phyloP scores from a whole-genome alignment of 106 monocot species.

The Allium cepa region DNA sequence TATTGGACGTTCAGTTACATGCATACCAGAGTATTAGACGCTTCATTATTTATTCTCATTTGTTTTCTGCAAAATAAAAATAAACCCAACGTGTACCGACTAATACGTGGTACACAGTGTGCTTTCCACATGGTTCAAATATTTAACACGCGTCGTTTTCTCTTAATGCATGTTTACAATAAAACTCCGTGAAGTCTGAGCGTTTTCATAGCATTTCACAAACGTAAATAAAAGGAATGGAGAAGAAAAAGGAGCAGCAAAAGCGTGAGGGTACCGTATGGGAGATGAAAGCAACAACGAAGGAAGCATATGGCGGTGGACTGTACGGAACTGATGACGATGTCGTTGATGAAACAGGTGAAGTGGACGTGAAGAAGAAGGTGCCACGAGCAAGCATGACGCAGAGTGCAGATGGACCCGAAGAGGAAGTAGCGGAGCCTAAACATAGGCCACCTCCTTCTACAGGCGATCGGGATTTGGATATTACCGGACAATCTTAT shows the following conservation, averaged over 20 bases:
- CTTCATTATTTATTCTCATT: no score
- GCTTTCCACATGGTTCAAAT: no score
- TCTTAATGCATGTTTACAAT: no score
- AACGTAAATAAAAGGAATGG: neutral
- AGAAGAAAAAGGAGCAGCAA: neutral
- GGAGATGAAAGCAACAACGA: conserved; percentile 51
- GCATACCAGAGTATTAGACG: no score
- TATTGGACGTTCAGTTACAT: no score
- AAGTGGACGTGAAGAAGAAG: neutral
- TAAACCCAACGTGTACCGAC: no score
- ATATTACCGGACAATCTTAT: conserved; percentile 81
- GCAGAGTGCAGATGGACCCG: conserved; percentile 72
- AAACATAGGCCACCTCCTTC: conserved; percentile 67
- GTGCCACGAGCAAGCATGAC: conserved; percentile 51
- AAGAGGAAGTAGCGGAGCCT: conserved; percentile 18
- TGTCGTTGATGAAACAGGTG: neutral
- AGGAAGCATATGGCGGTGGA: conserved; percentile 70
- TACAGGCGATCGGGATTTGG: conserved; percentile 65
- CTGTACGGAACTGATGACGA: conserved; percentile 54
- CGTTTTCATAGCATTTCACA: no score
- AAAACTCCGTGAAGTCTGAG: no score
- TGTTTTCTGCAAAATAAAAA: no score
- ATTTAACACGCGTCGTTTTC: no score
- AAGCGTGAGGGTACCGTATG: conserved; percentile 21
- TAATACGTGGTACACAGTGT: no score